Base-by-base conservation (phyloP, 140 eudicot species). In the Stevia rebaudiana region DNA sequence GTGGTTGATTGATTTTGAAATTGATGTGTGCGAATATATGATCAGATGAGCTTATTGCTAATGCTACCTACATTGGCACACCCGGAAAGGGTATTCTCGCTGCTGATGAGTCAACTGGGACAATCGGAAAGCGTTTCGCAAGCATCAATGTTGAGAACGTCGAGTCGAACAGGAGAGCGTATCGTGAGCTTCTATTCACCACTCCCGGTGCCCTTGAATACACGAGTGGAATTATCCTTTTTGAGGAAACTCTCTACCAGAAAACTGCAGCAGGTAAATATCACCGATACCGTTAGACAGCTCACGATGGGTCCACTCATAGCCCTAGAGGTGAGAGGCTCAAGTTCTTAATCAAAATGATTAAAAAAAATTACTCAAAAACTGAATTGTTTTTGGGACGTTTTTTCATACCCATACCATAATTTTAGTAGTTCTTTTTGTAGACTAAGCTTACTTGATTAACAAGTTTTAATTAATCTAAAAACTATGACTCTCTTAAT, bases 51-150 rank as follows among this genome's bases (percentile, higher is more conserved):
- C 83, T 83, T 23, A 79, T 79, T 65, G 80, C 82, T 61, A 83
- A 83, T 71, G 89, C 89, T 55, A 64, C 78, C 33, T 76, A 79
- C 75, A 83, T 83, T 57, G 90, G 81, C 16, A 80, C 90, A 67
- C 90, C 90, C 2, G 90, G 90, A 13, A 83, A 83, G 80, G 90
- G 90, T 36, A 83, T 83, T 56, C 82, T 83, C 40, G 90, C 90
- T 58, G 90, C 90, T 54, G 90, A 83, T 74, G 90, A 83, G 59
- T 77, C 84, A 3, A 83, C 90, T 17, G 90, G 86, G 31, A 83
- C 90, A 49, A 83, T 83, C n/a, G 90, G 90, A 22, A 83, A 83
- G 77, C 83, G 90, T 51, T 72, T 83, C 16, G 50, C 83, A 10
- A 74, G 84, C 81, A 83, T 83, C 52, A 74, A 71, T 28, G 84